phyloP scores from a whole-genome alignment of 768 basidiomycete species.

The Leccinum rimulosum region DNA sequence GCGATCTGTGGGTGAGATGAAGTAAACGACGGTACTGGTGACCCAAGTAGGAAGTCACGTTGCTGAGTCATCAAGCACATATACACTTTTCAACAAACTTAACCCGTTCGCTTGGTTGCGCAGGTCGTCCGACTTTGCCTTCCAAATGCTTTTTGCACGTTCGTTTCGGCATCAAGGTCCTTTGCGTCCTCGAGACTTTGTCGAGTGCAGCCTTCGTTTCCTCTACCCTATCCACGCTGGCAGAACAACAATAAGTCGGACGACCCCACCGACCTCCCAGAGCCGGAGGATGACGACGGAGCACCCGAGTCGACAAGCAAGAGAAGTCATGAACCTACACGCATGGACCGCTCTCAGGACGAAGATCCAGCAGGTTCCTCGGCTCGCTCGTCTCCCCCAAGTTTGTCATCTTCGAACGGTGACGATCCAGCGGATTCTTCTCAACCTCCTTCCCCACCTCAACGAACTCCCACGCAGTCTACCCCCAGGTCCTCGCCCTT shows the following conservation, averaged over 20 bases:
- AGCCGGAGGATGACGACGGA: conserved; percentile 25
- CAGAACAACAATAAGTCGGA: conserved; percentile 33
- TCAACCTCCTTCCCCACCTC: conserved; percentile 21
- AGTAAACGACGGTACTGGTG: no score
- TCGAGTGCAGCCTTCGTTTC: conserved; percentile 31
- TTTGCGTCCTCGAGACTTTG: conserved; percentile 26
- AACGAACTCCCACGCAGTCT: conserved; percentile 44
- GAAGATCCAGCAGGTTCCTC: conserved; percentile 34
- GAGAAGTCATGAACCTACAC: conserved; percentile 15
- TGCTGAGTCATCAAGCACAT: not conserved
- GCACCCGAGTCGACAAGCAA: conserved; percentile 20
- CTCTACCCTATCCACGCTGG: conserved; percentile 38
- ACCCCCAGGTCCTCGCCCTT: conserved; percentile 92
- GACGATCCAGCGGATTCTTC: conserved; percentile 38
- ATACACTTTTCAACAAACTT: not conserved
- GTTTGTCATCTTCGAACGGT: conserved; percentile 32
- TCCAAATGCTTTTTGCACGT: conserved; percentile 25
- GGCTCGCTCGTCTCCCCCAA: conserved; percentile 25
- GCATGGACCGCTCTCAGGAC: conserved; percentile 29
- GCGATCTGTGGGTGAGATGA: no score
- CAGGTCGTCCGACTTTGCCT: conserved; percentile 12
- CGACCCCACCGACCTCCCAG: conserved; percentile 23
- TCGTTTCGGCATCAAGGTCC: conserved; percentile 19
- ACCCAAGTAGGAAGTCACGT: not conserved
- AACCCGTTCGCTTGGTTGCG: conserved; percentile 9